Base-by-base conservation (phyloP, 805 yeast species). In the Kodamaea kaohsiungensis region DNA sequence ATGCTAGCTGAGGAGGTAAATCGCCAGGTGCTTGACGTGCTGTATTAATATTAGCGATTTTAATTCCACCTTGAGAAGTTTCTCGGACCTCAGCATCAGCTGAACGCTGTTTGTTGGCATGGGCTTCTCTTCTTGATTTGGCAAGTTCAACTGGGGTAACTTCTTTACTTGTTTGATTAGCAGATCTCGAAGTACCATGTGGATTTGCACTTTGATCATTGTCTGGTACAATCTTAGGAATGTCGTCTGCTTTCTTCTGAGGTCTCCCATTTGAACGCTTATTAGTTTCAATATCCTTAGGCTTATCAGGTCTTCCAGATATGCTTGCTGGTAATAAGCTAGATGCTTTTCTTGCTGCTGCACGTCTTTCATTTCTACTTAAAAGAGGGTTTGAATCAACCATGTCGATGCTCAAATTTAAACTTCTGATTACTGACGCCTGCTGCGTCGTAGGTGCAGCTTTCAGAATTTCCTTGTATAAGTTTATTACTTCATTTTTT, bases 361-460 rank as follows among this genome's bases (percentile, higher is more conserved):
- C 49, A 3, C 54, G 37, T 15, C 55, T 48, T 9, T 38, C 38
- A 18, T 37, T 33, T 7, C 56, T 17, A 12, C 48, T 43, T 38
- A 51, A 37, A 16, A 19, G 37, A 42, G 59, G 56, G 30, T 52
- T 51, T 9, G 61, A 54, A 48, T 61, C 63, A 3, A 62, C 65
- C 70, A 66, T 66, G 46, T 61, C 64, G 16, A 66, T 66, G 22
- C 53, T 59, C 13, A 66, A 55, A 30, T 55, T 58, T 52, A 56
- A 18, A 15, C 18, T 54, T n/a, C 51, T 35, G 25, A 53, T 43
- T 2, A 39, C 40, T n/a, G 9, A 25, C 3, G 6, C 47, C 48
- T 17, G 40, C 15, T 17, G n/a, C 18, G 16, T 39, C 4, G 42
- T 49, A n/a, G 30, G 49, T 46, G 10, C 49, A 4, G 52, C 17